Base-by-base conservation (phyloP, 192 early-diverging fungal genomes). In the Mortierella hygrophila region DNA sequence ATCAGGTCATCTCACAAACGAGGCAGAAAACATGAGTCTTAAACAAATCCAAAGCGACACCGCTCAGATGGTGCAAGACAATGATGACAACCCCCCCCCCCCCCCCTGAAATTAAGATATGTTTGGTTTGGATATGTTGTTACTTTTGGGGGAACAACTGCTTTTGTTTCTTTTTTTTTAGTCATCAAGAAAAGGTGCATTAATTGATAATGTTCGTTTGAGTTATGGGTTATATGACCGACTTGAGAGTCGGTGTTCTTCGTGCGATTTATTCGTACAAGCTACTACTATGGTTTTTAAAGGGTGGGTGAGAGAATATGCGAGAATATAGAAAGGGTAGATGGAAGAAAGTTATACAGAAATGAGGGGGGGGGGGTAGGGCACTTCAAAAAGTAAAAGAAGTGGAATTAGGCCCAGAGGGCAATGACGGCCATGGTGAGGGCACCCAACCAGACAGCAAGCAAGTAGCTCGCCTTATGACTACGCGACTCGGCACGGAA, bases 361-460 rank as follows among this genome's bases (percentile, higher is more conserved):
- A 21, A 52, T 20, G 16, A 63, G 8, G 57, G n/a, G n/a, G n/a
- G 52, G 20, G 18, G 20, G 7, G 55, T 55, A 13, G 10, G 11
- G 3, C 10, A 11, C 29, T 65, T 32, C 29, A 13, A 32, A 29
- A 2, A 32, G 15, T 2, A 13, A 65, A 65, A 32, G 10, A 63
- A 9, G 23, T 8, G 10, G n/a, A 49, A 26, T 90, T 89, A 92
- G 4, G 92, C 92, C 92, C 92, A 93, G 20, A 79, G 87, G 21
- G 89, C 92, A 55, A 93, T 75, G 44, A 92, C 76, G 4, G 91
- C 90, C 92, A 93, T 93, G 3, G 74, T 65, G 15, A 78, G 38
- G 42, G 90, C 90, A 35, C 93, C 93, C 32, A 87, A 0, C 81
- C 90, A 93, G 74, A 93, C 76, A 29, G 85, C 76, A 21, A 88